Evolutionary conservation across 1,139 yeast genomes (phyloP), one percentile per base, ranked within the genome.

Genomic region (Yamadazyma dushanensis): DNA sequence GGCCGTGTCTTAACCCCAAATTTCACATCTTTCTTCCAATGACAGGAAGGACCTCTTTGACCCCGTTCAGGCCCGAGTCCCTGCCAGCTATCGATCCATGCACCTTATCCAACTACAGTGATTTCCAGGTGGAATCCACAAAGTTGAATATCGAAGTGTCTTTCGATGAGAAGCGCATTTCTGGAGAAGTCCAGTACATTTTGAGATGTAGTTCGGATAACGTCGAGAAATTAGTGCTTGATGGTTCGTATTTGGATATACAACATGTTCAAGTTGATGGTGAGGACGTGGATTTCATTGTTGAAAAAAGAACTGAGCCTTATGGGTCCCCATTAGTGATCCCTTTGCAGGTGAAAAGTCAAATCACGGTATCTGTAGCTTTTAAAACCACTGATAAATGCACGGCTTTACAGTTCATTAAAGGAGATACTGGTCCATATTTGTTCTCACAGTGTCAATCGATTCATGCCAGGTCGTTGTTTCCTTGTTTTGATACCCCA

Each of bases 21-120:
- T n/a, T n/a, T n/a, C n/a, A n/a, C n/a, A n/a, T n/a, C n/a, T n/a
- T n/a, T n/a, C n/a, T n/a, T n/a, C n/a, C n/a, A n/a, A 34, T 44
- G 48, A 22, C 36, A 20, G 49, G 49, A 22, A 42, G 34, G 34
- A 16, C 26, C 13, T 34, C 29, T 4, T 21, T 43, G 8, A 29
- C 29, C 2, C 8, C 16, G 11, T 34, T 24, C 26, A 40, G 46
- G 29, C 49, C 50, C 3, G 3, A 26, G 5, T 23, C 15, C 4
- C 25, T 27, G 10, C 44, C 37, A 7, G 34, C 39, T 3, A 32
- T 43, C 18, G 96, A 87, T 57, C 83, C 85, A 16, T 82, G 92
- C 13, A 85, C 96, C 4, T 63, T 74, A 18, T 87, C 96, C 35
- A 85, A 83, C 57, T 88, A 86, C 60, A 50, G 51, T 22, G 52